Percentiles rank a stretch among this genome's conserved stretches.
phyloP scores from a whole-genome alignment of 371 early-diverging fungal genomes.

The Funneliformis caledonium region DNA sequence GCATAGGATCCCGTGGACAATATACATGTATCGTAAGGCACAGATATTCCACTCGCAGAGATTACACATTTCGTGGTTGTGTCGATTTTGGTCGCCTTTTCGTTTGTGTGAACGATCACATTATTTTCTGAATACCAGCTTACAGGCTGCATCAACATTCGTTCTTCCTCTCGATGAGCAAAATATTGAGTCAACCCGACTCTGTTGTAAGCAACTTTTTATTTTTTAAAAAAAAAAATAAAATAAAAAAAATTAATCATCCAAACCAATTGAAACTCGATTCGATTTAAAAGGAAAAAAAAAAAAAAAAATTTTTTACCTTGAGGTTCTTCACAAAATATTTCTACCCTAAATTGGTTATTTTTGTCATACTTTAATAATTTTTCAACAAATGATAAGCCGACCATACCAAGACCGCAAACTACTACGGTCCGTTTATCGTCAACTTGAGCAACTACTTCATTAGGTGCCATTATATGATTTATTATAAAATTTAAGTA shows the following conservation, averaged over 20 bases:
- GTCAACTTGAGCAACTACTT: conserved; percentile 8
- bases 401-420: conserved; percentile 72
- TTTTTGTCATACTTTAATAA: conserved; percentile 56
- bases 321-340: conserved; percentile 63
- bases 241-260: background rate
- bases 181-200: conserved; percentile 72
- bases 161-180: conserved; percentile 55
- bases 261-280: background rate
- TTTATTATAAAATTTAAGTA: background rate
- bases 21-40: conserved; percentile 61
- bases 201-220: conserved; percentile 57
- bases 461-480: background rate
- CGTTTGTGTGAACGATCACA: conserved; percentile 50
- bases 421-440: conserved; percentile 52
- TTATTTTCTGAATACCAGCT: conserved; percentile 60
- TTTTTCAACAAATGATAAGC: conserved; percentile 66
- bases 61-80: conserved; percentile 46
- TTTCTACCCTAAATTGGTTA: conserved; percentile 51
- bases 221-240: background rate
- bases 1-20: conserved; percentile 68
- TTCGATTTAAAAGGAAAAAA: background rate
- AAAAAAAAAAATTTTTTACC: conserved; percentile 44
- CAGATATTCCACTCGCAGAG: conserved; percentile 42
- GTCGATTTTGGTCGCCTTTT: conserved; percentile 55
- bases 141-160: conserved; percentile 53